Percentiles rank a stretch among this genome's conserved stretches.
Evolutionary conservation across 495 filamentous ascomycete species (phyloP).

Genomic region (Penicillium maclennaniae): DNA sequence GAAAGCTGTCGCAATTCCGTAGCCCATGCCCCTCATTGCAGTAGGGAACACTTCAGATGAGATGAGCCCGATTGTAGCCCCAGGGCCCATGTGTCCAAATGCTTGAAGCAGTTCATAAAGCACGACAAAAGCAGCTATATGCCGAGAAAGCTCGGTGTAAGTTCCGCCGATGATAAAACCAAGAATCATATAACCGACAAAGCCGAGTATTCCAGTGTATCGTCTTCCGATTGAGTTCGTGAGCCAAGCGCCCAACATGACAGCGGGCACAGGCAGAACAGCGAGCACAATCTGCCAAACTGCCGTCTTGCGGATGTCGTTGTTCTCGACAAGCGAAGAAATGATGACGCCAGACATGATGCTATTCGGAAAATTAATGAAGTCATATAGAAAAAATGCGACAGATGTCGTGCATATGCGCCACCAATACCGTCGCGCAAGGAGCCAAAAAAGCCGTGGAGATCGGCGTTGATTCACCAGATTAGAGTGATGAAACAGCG

Average conservation of each 20-base stretch:
- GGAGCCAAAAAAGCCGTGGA: constrained; percentile 21
- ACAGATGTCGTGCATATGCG: constrained; percentile 29
- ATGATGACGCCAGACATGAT: constrained; percentile 42
- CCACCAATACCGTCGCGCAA: constrained; percentile 27
- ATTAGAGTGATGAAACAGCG: constrained; percentile 31
- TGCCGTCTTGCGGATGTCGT: constrained; percentile 30
- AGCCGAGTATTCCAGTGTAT: constrained; percentile 31
- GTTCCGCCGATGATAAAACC: constrained; percentile 36
- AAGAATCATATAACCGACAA: constrained; percentile 31
- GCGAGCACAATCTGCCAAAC: constrained; percentile 37
- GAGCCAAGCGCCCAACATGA: constrained; percentile 32
- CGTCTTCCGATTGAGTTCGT: constrained; percentile 32
- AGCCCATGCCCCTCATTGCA: constrained; percentile 36
- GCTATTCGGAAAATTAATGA: constrained; percentile 37
- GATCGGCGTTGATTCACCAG: constrained; percentile 21
- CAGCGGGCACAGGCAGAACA: constrained; percentile 34
- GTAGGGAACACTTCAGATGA: constrained; percentile 35
- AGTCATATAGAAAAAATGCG: constrained; percentile 37
- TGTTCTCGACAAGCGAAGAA: constrained; percentile 30
- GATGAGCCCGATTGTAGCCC: constrained; percentile 33
- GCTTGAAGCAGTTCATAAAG: constrained; percentile 35
- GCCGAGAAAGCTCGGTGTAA: constrained; percentile 24
- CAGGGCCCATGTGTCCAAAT: constrained; percentile 37
- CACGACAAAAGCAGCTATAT: constrained; percentile 36
- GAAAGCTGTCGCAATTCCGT: constrained; percentile 34